A percentile compares a stretch with the other conserved stretches of the same genome.
Conservation (phyloP, 352 stramenopile species). For the Proteromonas lacertae region DNA sequence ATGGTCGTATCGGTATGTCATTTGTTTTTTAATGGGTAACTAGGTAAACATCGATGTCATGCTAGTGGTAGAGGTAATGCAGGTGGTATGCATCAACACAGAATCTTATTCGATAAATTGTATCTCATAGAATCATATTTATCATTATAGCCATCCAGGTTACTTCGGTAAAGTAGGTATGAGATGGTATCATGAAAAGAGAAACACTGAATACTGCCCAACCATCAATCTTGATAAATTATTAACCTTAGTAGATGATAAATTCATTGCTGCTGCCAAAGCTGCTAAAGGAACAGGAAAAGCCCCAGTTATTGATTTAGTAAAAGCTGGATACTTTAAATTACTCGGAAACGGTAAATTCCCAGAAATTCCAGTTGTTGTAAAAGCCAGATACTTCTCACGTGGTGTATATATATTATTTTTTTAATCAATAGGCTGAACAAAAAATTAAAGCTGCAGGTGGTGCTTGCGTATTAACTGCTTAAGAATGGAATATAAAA, state of each 20-base stretch:
- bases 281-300: no score
- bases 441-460: slow-evolving; percentile 98
- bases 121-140: no score
- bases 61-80: slow-evolving; percentile 98
- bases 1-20: slow-evolving; percentile 98
- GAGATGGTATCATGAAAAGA: slow-evolving; percentile 89
- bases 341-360: slow-evolving; percentile 95
- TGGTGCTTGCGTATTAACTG: slow-evolving; percentile 81
- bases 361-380: slow-evolving; percentile 75
- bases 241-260: slow-evolving; percentile 86
- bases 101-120: slow-evolving; percentile 99
- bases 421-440: slow-evolving; percentile 33
- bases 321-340: slow-evolving; percentile 85
- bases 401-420: slow-evolving; percentile 21
- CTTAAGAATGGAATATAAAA: slow-evolving; percentile 27
- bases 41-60: slow-evolving; percentile 99
- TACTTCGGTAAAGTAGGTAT: slow-evolving; percentile 99
- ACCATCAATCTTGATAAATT: slow-evolving; percentile 96
- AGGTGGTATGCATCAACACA: slow-evolving; percentile 98
- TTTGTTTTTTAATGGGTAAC: no score
- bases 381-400: slow-evolving; percentile 99
- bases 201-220: slow-evolving; percentile 76
- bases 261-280: slow-evolving; percentile 82
- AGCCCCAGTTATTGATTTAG: slow-evolving; percentile 1
- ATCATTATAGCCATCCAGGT: slow-evolving; percentile 95